phyloP scores from a whole-genome alignment of 805 yeast genomes.

The Wickerhamiella siamensis region DNA sequence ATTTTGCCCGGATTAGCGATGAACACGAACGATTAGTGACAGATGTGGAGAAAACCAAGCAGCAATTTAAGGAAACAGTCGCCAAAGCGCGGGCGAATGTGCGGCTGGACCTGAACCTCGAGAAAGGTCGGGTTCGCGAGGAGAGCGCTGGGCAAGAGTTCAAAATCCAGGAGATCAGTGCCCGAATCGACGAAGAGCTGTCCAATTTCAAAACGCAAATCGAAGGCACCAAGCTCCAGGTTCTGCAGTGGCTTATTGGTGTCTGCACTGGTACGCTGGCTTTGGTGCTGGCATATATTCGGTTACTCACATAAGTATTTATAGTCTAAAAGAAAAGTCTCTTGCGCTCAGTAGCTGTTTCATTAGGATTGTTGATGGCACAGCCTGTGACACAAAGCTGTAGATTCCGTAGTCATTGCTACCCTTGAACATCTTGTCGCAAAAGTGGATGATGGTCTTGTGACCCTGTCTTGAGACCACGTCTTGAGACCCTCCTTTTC shows the following conservation, averaged over 20 bases:
- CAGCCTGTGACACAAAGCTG: conserved; percentile 90
- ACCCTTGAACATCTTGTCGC: conserved; percentile 92
- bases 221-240: conserved; percentile 89
- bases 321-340: conserved; percentile 41
- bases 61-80: conserved; percentile 77
- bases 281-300: conserved; percentile 75
- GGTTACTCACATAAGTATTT: conserved; percentile 44
- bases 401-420: conserved; percentile 98
- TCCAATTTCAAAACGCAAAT: conserved; percentile 91
- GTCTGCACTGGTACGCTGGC: conserved; percentile 98
- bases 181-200: conserved; percentile 89
- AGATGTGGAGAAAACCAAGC: conserved; percentile 75
- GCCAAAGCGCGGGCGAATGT: conserved; percentile 84
- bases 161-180: conserved; percentile 87
- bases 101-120: conserved; percentile 76
- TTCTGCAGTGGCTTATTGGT: conserved; percentile 96
- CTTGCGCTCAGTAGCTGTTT: conserved; percentile 60
- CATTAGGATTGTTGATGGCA: conserved; percentile 68
- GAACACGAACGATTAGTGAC: conserved; percentile 77
- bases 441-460: conserved; percentile 87
- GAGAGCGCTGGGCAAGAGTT: conserved; percentile 86
- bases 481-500: conserved; percentile 70
- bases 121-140: conserved; percentile 90
- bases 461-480: conserved; percentile 75
- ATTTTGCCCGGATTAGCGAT: conserved; percentile 63